phyloP scores from a whole-genome alignment of 2,329 filamentous ascomycete species.

The Iodosphaeria phyllophila region DNA sequence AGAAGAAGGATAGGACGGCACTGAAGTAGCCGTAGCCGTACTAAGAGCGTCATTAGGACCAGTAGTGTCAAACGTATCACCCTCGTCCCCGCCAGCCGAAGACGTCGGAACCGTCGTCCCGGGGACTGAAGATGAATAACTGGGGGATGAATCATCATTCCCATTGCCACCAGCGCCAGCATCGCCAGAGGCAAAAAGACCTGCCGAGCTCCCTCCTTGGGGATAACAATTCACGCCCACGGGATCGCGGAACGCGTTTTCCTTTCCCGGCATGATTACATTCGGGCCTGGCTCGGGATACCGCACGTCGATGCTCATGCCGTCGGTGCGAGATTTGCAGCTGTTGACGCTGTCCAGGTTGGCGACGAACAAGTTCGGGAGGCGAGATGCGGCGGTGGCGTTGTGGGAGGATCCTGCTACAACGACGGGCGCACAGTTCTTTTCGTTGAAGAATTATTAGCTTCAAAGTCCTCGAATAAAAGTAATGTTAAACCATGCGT shows the following conservation, averaged over 20 bases:
- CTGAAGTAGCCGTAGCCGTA: too few species aligned
- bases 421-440: conserved; percentile 49
- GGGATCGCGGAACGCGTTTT: conserved; percentile 13
- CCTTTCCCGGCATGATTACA: conserved; percentile 20
- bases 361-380: conserved; percentile 51
- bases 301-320: conserved; percentile 26
- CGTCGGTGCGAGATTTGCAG: conserved; percentile 33
- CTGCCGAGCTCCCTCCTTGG: conserved; percentile 7
- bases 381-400: conserved; percentile 13
- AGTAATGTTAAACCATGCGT: too few species aligned
- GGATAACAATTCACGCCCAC: conserved; percentile 11
- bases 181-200: conserved; percentile 7
- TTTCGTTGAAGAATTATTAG: background rate
- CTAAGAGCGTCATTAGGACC: too few species aligned
- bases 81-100: too few species aligned
- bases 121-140: too few species aligned
- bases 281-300: conserved; percentile 45
- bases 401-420: conserved; percentile 20
- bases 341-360: conserved; percentile 33
- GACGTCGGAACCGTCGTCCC: too few species aligned
- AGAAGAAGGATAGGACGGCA: too few species aligned
- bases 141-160: too few species aligned
- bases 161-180: conserved; percentile 3
- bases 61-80: too few species aligned
- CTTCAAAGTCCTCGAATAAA: background rate